These are phyloP conservation scores for Xylaria sp. DNA, from an alignment of 2,329 filamentous ascomycete genomes.

Conservation along the genomic window DNA sequence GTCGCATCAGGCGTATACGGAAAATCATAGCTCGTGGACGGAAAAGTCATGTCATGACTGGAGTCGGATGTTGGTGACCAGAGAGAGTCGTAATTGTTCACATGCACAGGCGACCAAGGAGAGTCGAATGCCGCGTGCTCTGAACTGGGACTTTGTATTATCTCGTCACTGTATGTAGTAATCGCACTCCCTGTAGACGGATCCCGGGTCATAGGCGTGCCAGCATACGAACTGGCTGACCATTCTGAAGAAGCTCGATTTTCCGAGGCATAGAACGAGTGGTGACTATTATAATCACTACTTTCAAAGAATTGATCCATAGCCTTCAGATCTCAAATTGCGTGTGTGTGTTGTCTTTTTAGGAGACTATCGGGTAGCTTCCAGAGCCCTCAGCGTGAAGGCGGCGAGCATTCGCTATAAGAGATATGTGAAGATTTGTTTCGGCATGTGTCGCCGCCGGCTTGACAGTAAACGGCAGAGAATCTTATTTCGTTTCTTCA, in stretches of 20 bases:
- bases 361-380: constrained; percentile 23
- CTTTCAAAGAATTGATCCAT: constrained; percentile 17
- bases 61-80: constrained; percentile 9
- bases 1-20: neutral
- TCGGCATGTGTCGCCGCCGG: constrained; percentile 1
- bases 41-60: constrained; percentile 7
- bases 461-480: neutral
- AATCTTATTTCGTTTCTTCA: constrained; percentile 1
- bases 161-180: constrained; percentile 36
- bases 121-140: constrained; percentile 38
- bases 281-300: neutral
- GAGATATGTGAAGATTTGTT: constrained; percentile 5
- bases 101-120: constrained; percentile 25
- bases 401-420: constrained; percentile 17
- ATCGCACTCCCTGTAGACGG: constrained; percentile 38
- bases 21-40: neutral
- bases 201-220: constrained; percentile 41
- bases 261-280: constrained; percentile 7
- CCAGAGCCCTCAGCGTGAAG: constrained; percentile 9
- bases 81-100: constrained; percentile 10
- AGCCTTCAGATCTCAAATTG: neutral
- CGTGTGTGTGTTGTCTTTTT: neutral
- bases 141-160: constrained; percentile 29
- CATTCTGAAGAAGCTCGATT: constrained; percentile 22
- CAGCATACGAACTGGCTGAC: constrained; percentile 23